Evolutionary conservation across 164 flowering plant species (phyloP).

Genomic region (Euptelea pleiosperma): DNA sequence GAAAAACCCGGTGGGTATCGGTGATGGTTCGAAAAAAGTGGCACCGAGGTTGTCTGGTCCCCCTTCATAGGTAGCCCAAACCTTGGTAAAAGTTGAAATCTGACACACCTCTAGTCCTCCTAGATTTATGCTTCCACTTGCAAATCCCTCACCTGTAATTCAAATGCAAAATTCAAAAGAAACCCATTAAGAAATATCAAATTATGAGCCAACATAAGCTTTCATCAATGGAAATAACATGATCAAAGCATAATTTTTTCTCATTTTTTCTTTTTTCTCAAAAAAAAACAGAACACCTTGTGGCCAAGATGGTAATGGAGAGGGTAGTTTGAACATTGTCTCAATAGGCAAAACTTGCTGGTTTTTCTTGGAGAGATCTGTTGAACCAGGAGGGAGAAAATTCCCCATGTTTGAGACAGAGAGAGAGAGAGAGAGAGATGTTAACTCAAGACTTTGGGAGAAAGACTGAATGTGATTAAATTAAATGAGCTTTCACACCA

Average conservation of each 20-base stretch:
- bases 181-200: no score
- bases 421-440: neutral
- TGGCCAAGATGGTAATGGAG: slow-evolving; percentile 52
- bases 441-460: neutral
- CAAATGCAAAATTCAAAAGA: slow-evolving; percentile 5
- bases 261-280: neutral
- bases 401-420: slow-evolving; percentile 31
- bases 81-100: slow-evolving; percentile 49
- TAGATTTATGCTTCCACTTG: slow-evolving; percentile 58
- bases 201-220: no score
- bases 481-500: no score
- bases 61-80: slow-evolving; percentile 70
- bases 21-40: slow-evolving; percentile 62
- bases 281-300: slow-evolving; percentile 31
- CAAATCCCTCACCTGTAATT: slow-evolving; percentile 62
- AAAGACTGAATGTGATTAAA: neutral
- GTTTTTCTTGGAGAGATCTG: slow-evolving; percentile 16
- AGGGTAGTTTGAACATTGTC: slow-evolving; percentile 52
- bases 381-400: slow-evolving; percentile 16
- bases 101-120: slow-evolving; percentile 66
- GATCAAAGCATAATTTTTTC: no score
- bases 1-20: slow-evolving; percentile 58
- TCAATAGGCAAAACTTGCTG: slow-evolving; percentile 36
- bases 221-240: no score
- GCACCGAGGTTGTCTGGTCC: slow-evolving; percentile 68